Evolutionary conservation across 108 stramenopile species (phyloP), one percentile per base, ranked within the genome.

Genomic region (Fragilaria crotonensis): DNA sequence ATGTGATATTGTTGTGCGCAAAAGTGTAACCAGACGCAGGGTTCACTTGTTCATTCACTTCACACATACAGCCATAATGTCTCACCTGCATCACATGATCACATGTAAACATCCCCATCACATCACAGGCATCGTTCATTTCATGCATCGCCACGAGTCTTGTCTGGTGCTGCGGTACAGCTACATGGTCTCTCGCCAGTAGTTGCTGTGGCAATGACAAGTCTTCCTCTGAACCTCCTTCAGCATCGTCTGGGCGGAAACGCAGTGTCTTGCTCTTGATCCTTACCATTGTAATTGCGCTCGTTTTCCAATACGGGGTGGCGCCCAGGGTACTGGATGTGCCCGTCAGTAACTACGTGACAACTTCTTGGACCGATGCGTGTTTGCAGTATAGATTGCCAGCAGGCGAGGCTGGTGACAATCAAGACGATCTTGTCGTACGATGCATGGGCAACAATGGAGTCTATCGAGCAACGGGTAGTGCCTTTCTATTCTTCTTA

Each of bases 191-290:
- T 1, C 64, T 93, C 18, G 66, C 80, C 27, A 50, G 64, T 18
- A 63, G 83, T 0, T 93, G 91, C 64, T 86, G 81, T 44, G 91
- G 91, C 14, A 93, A 89, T 52, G 91, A 93, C 71, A 93, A 93
- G 54, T 74, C 85, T 25, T 89, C 87, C 18, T 63, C 74, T 11
- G 51, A 72, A 17, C 75, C 86, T 2, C 87, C 87, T 0, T 68
- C 82, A 33, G 79, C 80, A 0, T 73, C 69, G 3, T 89, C 88
- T 20, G 89, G 95, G 48, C 80, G 93, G 9, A 89, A 85, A 67
- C 68, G 86, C 44, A 81, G 80, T 22, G 86, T 84, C 5, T 41
- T 83, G 5, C 65, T 92, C 14, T 64, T 92, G 20, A 53, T 83
- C 2, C 27, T 89, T 9, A 66, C 80, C 29, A 68, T 89, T 36